Evolutionary conservation across 2,329 filamentous ascomycete genomes (phyloP).

Genomic region (Myotisia sp.): DNA sequence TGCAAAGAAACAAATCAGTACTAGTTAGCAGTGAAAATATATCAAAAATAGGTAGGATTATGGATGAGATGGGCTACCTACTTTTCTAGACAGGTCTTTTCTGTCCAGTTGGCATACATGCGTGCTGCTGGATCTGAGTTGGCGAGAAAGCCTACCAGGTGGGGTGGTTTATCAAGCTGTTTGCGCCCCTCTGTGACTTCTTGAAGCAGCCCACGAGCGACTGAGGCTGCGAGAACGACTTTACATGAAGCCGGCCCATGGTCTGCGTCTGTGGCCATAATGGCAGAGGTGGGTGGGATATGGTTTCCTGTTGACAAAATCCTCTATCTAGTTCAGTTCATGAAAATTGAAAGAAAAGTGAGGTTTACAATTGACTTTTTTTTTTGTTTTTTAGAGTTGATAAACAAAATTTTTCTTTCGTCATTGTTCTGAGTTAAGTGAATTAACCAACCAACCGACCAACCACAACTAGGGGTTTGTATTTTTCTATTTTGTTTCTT

Average conservation of each 20-base stretch:
- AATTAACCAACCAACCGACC: no score
- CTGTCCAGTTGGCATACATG: conserved; percentile 94
- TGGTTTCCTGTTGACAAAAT: background rate
- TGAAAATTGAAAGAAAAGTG: background rate
- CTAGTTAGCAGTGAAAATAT: background rate
- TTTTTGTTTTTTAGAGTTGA: background rate
- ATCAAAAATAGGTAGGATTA: background rate
- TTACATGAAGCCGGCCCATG: conserved; percentile 51
- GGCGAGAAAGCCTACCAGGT: conserved; percentile 79
- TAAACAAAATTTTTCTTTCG: no score
- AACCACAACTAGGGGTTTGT: no score
- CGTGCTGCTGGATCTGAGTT: conserved; percentile 81
- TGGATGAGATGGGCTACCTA: conserved; percentile 36
- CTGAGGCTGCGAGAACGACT: conserved; percentile 75
- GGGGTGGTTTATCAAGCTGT: conserved; percentile 57
- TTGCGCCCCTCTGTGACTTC: conserved; percentile 66
- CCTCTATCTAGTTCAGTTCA: no score
- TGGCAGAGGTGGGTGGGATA: background rate
- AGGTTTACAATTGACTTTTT: conserved; percentile 4
- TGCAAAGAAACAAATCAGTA: conserved; percentile 22
- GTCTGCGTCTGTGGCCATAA: conserved; percentile 22
- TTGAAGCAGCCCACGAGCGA: conserved; percentile 64
- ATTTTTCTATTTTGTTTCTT: background rate
- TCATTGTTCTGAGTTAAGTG: no score
- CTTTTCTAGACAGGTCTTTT: conserved; percentile 93